Evolutionary conservation across 345 rosid genomes (phyloP).

Genomic region (Lagerstroemia speciosa): DNA sequence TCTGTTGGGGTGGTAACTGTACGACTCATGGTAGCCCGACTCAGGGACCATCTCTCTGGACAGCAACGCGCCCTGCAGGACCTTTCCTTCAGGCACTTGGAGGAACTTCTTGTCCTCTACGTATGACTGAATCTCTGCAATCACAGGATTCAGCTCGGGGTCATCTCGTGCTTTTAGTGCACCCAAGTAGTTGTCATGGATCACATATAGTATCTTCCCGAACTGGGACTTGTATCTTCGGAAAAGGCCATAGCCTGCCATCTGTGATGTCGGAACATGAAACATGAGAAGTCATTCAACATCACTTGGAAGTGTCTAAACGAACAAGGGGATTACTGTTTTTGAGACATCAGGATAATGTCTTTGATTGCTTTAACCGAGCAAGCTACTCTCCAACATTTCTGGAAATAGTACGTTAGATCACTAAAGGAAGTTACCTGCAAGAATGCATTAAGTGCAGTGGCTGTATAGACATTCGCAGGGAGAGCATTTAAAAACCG

Average conservation of each 20-base stretch:
- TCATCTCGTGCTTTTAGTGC: conserved; percentile 43
- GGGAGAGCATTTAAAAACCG: conserved; percentile 56
- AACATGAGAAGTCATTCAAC: neutral
- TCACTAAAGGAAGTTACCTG: conserved; percentile 26
- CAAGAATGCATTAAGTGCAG: conserved; percentile 64
- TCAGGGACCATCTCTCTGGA: conserved; percentile 39
- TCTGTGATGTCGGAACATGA: conserved; percentile 23
- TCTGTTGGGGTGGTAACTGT: conserved; percentile 3
- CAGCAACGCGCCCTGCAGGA: conserved; percentile 27
- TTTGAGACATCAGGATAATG: neutral
- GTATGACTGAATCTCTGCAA: conserved; percentile 40
- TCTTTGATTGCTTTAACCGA: too few relatives aligned
- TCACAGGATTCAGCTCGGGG: conserved; percentile 33
- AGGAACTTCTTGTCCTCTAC: conserved; percentile 50
- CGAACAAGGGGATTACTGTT: too few relatives aligned
- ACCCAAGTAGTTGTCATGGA: conserved; percentile 44
- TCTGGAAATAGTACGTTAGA: neutral
- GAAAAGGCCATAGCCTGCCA: conserved; percentile 71
- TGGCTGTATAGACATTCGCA: conserved; percentile 61
- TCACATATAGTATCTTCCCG: conserved; percentile 42
- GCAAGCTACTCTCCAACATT: neutral
- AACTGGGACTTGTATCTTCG: conserved; percentile 61
- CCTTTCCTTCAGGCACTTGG: conserved; percentile 60
- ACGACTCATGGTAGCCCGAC: conserved; percentile 9
- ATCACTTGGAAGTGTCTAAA: too few relatives aligned